Conservation (phyloP, 768 basidiomycete species). For the Mycena polygramma region DNA sequence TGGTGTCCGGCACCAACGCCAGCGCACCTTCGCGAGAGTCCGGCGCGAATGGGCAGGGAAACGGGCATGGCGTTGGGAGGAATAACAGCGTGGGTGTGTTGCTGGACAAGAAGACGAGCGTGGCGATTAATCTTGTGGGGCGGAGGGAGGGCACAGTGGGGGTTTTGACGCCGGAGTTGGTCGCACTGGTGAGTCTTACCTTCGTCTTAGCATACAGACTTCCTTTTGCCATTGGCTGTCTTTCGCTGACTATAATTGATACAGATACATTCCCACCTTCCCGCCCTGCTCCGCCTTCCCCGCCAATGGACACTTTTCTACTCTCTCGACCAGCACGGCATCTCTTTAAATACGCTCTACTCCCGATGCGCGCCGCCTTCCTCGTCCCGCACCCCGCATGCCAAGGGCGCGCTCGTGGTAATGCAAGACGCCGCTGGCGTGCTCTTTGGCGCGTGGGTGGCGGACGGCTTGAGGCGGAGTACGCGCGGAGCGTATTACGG, state of each 20-base stretch:
- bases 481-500: slow-evolving; percentile 84
- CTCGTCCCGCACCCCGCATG: slow-evolving; percentile 45
- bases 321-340: slow-evolving; percentile 95
- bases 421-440: slow-evolving; percentile 73
- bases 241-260: neutral
- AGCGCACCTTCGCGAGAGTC: neutral
- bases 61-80: slow-evolving; percentile 36
- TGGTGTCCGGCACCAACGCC: neutral
- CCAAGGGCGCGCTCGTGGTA: slow-evolving; percentile 67
- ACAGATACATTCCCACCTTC: slow-evolving; percentile 79
- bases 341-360: slow-evolving; percentile 92
- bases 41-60: slow-evolving; percentile 35
- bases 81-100: slow-evolving; percentile 55
- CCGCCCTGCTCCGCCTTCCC: slow-evolving; percentile 79
- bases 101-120: slow-evolving; percentile 62
- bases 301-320: slow-evolving; percentile 84
- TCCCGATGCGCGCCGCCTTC: slow-evolving; percentile 64
- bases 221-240: neutral
- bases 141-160: slow-evolving; percentile 66
- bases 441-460: slow-evolving; percentile 88
- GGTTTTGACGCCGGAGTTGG: slow-evolving; percentile 67
- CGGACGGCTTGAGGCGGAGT: slow-evolving; percentile 74
- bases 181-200: slow-evolving; percentile 66
- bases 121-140: slow-evolving; percentile 65
- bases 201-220: slow-evolving; percentile 9